Evolutionary conservation across 2,329 filamentous ascomycete genomes (phyloP).

Genomic region (Arthrobotrys iridis): DNA sequence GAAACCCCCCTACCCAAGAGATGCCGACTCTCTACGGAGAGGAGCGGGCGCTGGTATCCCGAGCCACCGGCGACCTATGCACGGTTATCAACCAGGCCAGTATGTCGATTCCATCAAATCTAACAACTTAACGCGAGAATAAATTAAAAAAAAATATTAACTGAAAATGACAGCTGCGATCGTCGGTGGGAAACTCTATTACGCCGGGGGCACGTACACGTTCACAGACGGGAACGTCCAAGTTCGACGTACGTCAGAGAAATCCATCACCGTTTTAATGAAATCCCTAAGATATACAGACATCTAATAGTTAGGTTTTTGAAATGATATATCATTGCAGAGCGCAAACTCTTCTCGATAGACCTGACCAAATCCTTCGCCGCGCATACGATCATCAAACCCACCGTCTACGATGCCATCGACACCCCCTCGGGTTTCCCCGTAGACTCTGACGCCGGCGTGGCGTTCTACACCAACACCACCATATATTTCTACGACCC

Average conservation of each 20-base stretch:
- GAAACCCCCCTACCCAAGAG: neutral
- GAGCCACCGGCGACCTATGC: conserved; percentile 20
- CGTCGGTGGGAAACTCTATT: conserved; percentile 39
- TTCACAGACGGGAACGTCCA: conserved; percentile 36
- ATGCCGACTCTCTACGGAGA: conserved; percentile 32
- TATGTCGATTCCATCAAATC: neutral
- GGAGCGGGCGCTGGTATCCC: conserved; percentile 32
- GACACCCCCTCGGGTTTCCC: conserved; percentile 23
- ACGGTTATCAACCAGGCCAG: conserved; percentile 36
- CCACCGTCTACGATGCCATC: conserved; percentile 14
- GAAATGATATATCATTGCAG: neutral
- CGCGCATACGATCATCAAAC: conserved; percentile 25
- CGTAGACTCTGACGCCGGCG: conserved; percentile 25
- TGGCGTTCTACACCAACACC: conserved; percentile 47
- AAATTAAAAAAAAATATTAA: too few species aligned
- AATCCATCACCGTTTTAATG: neutral
- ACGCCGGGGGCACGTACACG: conserved; percentile 37
- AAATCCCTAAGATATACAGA: neutral
- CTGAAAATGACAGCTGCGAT: conserved; percentile 23
- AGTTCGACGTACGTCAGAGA: conserved; percentile 41
- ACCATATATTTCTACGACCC: conserved; percentile 49
- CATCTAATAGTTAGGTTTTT: neutral
- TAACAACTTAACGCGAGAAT: too few species aligned
- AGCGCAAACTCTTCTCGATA: conserved; percentile 44
- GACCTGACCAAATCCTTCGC: conserved; percentile 12